Evolutionary conservation across 257 asterid genomes (phyloP), one percentile per base, ranked within the genome.

Genomic region (Osmanthus fragrans): DNA sequence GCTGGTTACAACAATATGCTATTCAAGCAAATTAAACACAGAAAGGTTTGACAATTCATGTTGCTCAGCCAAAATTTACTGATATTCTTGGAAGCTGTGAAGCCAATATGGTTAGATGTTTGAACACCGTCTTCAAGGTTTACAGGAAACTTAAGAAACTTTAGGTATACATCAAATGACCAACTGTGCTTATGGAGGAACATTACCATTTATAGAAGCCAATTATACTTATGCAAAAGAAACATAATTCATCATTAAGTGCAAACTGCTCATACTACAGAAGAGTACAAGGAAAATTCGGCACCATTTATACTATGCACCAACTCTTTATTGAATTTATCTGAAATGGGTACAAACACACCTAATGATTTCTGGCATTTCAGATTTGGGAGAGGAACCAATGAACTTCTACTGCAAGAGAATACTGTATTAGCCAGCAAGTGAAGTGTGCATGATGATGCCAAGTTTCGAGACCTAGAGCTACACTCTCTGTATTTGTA

Each of bases 351-450:
- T 65, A 37, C 21, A 77, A 33, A 68, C 84, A 80, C 73, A 92
- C 96, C 96, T 79, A 80, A 79, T 67, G 80, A 78, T 12, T 78
- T 72, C 76, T 70, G 21, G 36, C 81, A 30, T 27, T 79, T 60
- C 58, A 64, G 73, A 73, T 71, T 66, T 12, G 18, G 77, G 84
- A 72, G 83, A 60, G 81, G 77, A 58, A 67, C 76, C 72, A 70
- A 30, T 23, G 85, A 80, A 80, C 76, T 81, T 77, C 80, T 70
- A 33, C 56, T 40, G 70, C 78, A 39, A 36, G 84, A 29, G 51
- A 85, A 58, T 42, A 60, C 65, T 76, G 76, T 77, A 37, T 79
- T 85, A 65, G 11, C 23, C 51, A 25, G 75, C n/a, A 73, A 15
- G 15, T 34, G 66, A 56, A 70, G 75, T 19, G 66, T 30, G 72